Evolutionary conservation across 139 green algal species (phyloP), one percentile per base, ranked within the genome.

Genomic region (Picochlorum costavermella): DNA sequence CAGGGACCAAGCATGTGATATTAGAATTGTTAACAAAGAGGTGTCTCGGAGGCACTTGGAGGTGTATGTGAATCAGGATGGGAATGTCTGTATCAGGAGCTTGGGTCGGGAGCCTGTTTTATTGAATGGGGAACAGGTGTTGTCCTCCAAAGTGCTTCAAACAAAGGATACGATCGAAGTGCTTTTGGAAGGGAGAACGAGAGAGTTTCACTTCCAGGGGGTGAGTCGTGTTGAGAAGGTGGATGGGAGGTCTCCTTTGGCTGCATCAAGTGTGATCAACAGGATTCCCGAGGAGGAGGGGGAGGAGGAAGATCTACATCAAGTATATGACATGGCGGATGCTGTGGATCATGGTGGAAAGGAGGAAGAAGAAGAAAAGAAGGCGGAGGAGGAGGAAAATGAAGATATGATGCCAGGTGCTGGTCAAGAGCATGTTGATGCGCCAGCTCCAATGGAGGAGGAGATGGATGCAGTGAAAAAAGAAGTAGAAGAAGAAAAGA

Each of bases 1-100:
- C 64, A 81, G 74, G 56, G 74, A 81, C 13, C 62, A 79, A 40
- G 37, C 43, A 28, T 81, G 74, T 57, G 74, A 81, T 63, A 79
- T 81, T 5, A 44, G 72, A 4, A 73, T 81, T 26, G 44, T 70
- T 4, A 75, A 79, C 40, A 70, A 74, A 20, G 71, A 79, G 40
- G 68, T 81, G 12, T 75, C 65, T 6, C 46, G 74, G 28, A 79
- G 74, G 43, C 74, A 81, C 61, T 64, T 61, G 6, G 71, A 76
- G 37, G 50, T 81, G 5, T 74, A 63, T 31, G 65, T 79, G 26
- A 73, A 81, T 25, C 49, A 67, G 26, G 49, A 30, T 6, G 71
- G 69, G 14, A 45, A 36, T 53, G 73, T 80, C 36, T 77, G 71
- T 57, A 70, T 81, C 9, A 58, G 48, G 5, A 69, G 51, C 60